Conservation (phyloP, 1,139 yeast species). For the Yamadazyma epiphylla region DNA sequence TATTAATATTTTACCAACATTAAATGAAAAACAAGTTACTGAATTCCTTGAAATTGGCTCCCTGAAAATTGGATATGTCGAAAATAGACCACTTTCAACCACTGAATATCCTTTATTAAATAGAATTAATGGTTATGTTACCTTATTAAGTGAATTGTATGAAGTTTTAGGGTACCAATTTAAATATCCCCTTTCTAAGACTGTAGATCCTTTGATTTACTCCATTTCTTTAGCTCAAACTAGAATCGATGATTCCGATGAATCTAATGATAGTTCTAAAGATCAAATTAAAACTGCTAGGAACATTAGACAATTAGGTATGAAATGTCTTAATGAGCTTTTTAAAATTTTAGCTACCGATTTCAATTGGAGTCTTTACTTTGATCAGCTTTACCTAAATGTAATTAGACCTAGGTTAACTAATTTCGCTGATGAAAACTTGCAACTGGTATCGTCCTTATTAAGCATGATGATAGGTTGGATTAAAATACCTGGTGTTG, state of each 20-base stretch:
- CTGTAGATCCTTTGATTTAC: conserved; percentile 60
- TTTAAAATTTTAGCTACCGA: conserved; percentile 46
- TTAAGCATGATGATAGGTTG: conserved; percentile 65
- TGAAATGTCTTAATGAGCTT: conserved; percentile 51
- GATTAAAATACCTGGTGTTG: conserved; percentile 49
- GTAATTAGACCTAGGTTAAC: conserved; percentile 65
- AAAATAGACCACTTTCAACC: conserved; percentile 27
- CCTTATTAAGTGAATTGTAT: conserved; percentile 61
- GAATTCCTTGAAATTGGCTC: conserved; percentile 64
- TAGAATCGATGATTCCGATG: conserved; percentile 24
- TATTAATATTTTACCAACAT: conserved; percentile 61
- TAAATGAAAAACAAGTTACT: conserved; percentile 51
- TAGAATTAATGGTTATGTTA: conserved; percentile 67
- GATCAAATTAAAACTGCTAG: conserved; percentile 42
- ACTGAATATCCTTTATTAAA: conserved; percentile 31
- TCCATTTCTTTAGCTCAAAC: conserved; percentile 55
- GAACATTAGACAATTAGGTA: conserved; percentile 56
- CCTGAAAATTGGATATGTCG: conserved; percentile 44
- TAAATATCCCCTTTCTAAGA: conserved; percentile 43
- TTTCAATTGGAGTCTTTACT: conserved; percentile 56
- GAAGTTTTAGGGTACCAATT: conserved; percentile 60
- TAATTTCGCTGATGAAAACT: conserved; percentile 69
- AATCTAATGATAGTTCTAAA: conserved; percentile 10
- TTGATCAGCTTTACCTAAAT: conserved; percentile 46
- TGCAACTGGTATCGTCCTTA: conserved; percentile 79